A percentile compares a stretch with the other conserved stretches of the same genome.
These are phyloP conservation scores for Chlamydomonas sp. DNA, from an alignment of 139 green algal genomes.

Conservation along the genomic window DNA sequence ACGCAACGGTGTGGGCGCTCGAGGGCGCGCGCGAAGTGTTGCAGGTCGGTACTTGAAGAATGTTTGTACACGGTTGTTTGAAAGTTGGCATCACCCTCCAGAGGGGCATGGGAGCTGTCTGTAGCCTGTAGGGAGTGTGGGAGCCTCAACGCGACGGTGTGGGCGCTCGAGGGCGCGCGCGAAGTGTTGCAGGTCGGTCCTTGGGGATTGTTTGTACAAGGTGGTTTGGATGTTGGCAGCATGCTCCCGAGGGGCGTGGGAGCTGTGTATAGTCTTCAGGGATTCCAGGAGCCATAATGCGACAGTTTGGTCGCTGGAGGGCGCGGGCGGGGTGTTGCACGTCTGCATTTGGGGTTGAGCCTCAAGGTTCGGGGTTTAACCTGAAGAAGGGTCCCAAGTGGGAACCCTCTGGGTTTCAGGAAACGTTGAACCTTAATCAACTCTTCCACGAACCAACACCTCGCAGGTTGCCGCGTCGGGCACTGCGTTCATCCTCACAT, in stretches of 20 bases:
- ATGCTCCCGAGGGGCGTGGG: too few relatives aligned
- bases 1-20: constrained; percentile 17
- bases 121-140: too few relatives aligned
- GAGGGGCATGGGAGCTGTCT: too few relatives aligned
- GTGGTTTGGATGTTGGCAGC: too few relatives aligned
- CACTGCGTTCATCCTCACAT: constrained; percentile 25
- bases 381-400: too few relatives aligned
- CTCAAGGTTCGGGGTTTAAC: too few relatives aligned
- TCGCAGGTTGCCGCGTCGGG: constrained; percentile 20
- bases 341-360: constrained; percentile 1
- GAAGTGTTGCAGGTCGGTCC: constrained; percentile 17
- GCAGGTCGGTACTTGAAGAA: constrained; percentile 9
- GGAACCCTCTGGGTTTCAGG: too few relatives aligned
- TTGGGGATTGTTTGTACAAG: neutral
- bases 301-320: constrained; percentile 21
- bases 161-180: constrained; percentile 14
- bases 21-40: constrained; percentile 15
- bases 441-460: too few relatives aligned
- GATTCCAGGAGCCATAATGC: constrained; percentile 1
- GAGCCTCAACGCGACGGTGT: constrained; percentile 11
- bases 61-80: neutral
- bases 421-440: too few relatives aligned
- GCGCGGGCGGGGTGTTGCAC: constrained; percentile 10
- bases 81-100: too few relatives aligned
- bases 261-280: too few relatives aligned